Evolutionary conservation across 257 asterid genomes (phyloP).

Genomic region (Penstemon davidsonii): DNA sequence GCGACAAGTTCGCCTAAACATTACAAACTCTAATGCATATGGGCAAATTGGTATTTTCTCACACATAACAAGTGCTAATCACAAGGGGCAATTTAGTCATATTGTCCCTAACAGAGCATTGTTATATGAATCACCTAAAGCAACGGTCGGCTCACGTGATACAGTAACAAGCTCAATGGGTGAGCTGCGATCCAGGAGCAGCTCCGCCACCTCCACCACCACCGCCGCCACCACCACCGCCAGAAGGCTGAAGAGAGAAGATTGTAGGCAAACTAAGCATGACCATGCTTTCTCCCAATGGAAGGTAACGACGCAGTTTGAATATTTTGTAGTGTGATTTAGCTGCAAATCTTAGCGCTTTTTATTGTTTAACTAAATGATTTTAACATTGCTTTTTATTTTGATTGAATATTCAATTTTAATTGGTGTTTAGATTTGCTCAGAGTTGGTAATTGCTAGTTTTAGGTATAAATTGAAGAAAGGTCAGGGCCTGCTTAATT

Average conservation of each 20-base stretch:
- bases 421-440: background rate
- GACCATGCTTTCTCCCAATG: conserved; percentile 82
- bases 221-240: conserved; percentile 11
- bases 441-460: no score
- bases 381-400: background rate
- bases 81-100: conserved; percentile 7
- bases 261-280: conserved; percentile 66
- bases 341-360: background rate
- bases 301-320: conserved; percentile 51
- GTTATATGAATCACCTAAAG: background rate
- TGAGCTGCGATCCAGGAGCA: background rate
- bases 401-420: background rate
- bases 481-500: no score
- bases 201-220: conserved; percentile 22
- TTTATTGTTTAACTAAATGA: background rate
- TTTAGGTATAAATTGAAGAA: no score
- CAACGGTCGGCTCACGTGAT: conserved; percentile 32
- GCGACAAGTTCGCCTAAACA: background rate
- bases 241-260: conserved; percentile 67
- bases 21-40: background rate
- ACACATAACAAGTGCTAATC: background rate
- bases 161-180: background rate
- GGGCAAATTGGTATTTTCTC: background rate
- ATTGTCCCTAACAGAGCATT: conserved; percentile 2
- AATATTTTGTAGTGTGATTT: conserved; percentile 13